Conservation (phyloP, 257 asterid species). For the Solanum gandarillasii region DNA sequence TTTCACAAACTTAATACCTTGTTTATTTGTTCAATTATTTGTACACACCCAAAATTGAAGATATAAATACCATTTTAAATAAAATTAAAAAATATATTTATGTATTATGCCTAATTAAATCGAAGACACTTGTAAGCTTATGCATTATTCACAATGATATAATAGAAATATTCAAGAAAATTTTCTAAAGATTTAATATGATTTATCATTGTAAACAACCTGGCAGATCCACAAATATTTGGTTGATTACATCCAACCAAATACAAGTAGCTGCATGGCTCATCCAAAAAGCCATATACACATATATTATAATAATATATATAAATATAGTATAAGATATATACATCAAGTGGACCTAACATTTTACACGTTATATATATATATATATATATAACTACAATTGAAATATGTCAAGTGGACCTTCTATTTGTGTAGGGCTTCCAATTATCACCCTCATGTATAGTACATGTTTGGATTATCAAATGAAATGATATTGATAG, state of each 20-base stretch:
- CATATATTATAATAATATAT: background rate
- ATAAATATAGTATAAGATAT: background rate
- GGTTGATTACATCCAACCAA: background rate
- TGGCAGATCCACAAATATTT: background rate
- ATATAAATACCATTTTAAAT: rapidly evolving
- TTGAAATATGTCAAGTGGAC: background rate
- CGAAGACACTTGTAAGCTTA: background rate
- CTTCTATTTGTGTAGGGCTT: background rate
- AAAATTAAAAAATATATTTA: too few species aligned
- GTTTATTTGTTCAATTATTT: too few species aligned
- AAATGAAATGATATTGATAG: background rate
- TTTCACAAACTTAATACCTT: too few species aligned
- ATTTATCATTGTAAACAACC: background rate
- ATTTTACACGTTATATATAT: background rate
- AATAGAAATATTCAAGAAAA: background rate
- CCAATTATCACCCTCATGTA: background rate
- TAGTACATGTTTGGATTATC: background rate
- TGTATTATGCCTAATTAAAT: background rate
- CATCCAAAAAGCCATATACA: background rate
- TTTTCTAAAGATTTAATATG: background rate
- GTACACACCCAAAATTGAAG: too few species aligned
- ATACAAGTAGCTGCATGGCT: background rate
- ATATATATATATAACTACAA: background rate
- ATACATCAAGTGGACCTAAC: background rate
- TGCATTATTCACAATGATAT: background rate